phyloP scores from a whole-genome alignment of 2,329 filamentous ascomycete genomes.

The Ophiostoma novo-ulmi region DNA sequence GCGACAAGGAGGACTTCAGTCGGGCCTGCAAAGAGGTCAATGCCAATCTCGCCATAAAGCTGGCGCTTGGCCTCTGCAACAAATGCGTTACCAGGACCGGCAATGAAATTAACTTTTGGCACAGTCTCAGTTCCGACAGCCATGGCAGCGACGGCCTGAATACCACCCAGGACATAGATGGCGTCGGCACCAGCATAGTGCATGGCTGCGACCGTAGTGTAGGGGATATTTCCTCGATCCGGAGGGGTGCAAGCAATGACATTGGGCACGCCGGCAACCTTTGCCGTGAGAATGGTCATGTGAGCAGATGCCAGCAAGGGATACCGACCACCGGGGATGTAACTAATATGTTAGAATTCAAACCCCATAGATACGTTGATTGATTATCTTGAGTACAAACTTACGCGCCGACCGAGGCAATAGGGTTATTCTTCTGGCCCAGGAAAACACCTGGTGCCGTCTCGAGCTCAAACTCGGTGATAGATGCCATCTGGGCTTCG shows the following conservation, averaged over 20 bases:
- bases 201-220: slow-evolving; percentile 47
- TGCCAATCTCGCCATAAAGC: slow-evolving; percentile 50
- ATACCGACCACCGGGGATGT: slow-evolving; percentile 45
- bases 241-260: slow-evolving; percentile 50
- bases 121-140: slow-evolving; percentile 52
- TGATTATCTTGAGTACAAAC: background rate
- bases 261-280: slow-evolving; percentile 47
- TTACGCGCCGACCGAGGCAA: slow-evolving; percentile 43
- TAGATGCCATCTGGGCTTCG: slow-evolving; percentile 40
- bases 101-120: slow-evolving; percentile 52
- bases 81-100: slow-evolving; percentile 51
- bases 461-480: slow-evolving; percentile 49
- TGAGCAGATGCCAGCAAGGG: slow-evolving; percentile 50
- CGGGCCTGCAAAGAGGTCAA: slow-evolving; percentile 50
- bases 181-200: slow-evolving; percentile 46
- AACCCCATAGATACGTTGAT: too few relatives aligned
- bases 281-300: slow-evolving; percentile 53
- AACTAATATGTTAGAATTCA: background rate
- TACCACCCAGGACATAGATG: slow-evolving; percentile 48
- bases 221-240: slow-evolving; percentile 44
- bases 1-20: slow-evolving; percentile 50
- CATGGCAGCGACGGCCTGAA: slow-evolving; percentile 57
- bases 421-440: slow-evolving; percentile 48
- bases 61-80: slow-evolving; percentile 52
- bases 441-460: slow-evolving; percentile 46